Base-by-base conservation (phyloP, 2,329 filamentous ascomycete genomes). In the Mycogone perniciosa region DNA sequence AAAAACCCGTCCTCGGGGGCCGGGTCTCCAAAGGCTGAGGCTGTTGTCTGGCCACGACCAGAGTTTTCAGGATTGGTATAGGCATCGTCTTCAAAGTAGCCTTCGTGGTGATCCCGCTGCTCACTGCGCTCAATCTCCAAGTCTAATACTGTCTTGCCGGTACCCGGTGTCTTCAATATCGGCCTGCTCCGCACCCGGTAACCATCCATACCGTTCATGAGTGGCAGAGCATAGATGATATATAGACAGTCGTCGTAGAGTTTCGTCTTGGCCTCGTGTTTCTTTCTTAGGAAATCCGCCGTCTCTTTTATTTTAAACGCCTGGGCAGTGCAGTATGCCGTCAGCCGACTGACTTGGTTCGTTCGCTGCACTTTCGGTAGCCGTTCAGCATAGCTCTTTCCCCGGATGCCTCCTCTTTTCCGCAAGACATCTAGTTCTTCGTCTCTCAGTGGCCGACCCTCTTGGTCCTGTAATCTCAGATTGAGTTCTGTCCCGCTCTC, bases 241-340 rank as follows among this genome's bases (percentile, higher is more conserved):
- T 99, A 99, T 27, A 99, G 75, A 64, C 93, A 99, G 68, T 99
- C 93, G 67, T 99, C 93, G 69, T 99, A 99, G 5, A 97, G 77
- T 70, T 99, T 99, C 10, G 92, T 95, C 70, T 90, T 86, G 1
- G 91, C 92, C 31, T 87, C 85, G 70, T 99, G 93, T 62, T 85
- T 86, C 57, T 88, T 88, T 60, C 88, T 86, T 54, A 96, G 76
- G 65, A 99, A 99, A 33, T 88, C 82, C 10, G 91, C 89, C n/a
- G 90, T 89, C 29, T 85, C 81, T 60, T 87, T 86, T 71, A 95
- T 83, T 71, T 92, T 95, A 72, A 91, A 97, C 6, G 87, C 88
- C 67, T 96, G 89, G 1, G 93, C 92, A 0, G 90, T 97, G 68
- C 92, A 97, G 68, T 97, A 99, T 8, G 93, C 93, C 51, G 93